A percentile compares a stretch with the other conserved stretches of the same genome.
Conservation (phyloP, 257 asterid genomes). For the Catharanthus roseus region DNA sequence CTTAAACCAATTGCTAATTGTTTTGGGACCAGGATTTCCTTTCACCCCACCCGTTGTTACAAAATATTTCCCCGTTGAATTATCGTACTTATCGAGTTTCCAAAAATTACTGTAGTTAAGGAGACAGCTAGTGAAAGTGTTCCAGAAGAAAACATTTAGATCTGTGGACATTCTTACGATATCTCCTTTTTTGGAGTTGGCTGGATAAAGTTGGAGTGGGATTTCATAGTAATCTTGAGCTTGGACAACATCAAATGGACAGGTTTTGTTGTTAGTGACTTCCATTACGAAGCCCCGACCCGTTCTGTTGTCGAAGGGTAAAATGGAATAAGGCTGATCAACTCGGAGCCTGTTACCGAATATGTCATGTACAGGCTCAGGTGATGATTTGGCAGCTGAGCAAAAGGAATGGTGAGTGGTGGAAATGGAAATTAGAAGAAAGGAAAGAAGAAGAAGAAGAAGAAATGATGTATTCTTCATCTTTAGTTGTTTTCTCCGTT, state of each 20-base stretch:
- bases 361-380: neutral
- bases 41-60: constrained; percentile 12
- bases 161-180: neutral
- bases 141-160: neutral
- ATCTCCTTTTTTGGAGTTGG: neutral
- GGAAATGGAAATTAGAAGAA: too few relatives aligned
- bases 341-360: neutral
- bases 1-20: constrained; percentile 8
- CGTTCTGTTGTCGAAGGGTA: neutral
- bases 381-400: neutral
- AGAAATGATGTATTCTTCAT: neutral
- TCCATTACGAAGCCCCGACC: neutral
- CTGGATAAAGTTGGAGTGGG: neutral
- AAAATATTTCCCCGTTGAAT: neutral
- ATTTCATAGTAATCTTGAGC: neutral
- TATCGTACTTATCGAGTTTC: constrained; percentile 2
- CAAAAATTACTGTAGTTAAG: neutral
- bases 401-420: neutral
- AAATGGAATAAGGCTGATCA: neutral
- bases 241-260: constrained; percentile 1
- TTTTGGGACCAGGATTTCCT: constrained; percentile 10
- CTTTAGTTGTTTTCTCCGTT: too few relatives aligned
- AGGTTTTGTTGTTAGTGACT: neutral
- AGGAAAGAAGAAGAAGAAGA: neutral
- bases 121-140: neutral